A percentile compares a stretch with the other conserved stretches of the same genome.
These are phyloP conservation scores for Candida methanosorbosa DNA, from an alignment of 805 yeast species.

Conservation along the genomic window DNA sequence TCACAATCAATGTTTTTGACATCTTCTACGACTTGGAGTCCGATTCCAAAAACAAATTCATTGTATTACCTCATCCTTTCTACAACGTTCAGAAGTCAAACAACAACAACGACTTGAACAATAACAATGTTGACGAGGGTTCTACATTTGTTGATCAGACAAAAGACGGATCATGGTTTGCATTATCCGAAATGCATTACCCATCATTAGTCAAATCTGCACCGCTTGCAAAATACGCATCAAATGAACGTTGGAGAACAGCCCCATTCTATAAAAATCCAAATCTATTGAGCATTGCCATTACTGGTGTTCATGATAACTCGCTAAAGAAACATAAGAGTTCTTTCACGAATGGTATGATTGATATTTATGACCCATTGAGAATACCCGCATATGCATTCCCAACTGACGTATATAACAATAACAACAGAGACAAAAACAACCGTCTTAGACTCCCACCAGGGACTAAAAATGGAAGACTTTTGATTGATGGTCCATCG, in stretches of 20 bases:
- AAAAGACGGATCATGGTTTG: constrained; percentile 68
- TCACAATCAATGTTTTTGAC: constrained; percentile 76
- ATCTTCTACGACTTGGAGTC: constrained; percentile 31
- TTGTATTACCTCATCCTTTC: constrained; percentile 65
- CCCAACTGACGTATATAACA: constrained; percentile 12
- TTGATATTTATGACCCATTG: constrained; percentile 13
- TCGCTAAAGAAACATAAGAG: constrained; percentile 8
- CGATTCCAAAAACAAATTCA: constrained; percentile 24
- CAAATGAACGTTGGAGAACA: constrained; percentile 33
- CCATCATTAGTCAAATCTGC: constrained; percentile 81
- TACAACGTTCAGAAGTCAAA: constrained; percentile 12
- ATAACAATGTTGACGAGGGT: too few species aligned
- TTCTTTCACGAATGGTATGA: constrained; percentile 2
- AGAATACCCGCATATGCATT: constrained; percentile 14
- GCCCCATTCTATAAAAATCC: constrained; percentile 28
- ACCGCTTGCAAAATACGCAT: constrained; percentile 58
- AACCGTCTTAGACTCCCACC: not conserved
- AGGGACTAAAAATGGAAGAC: constrained; percentile 2
- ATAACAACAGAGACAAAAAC: constrained; percentile 3
- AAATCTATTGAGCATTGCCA: constrained; percentile 30
- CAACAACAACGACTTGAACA: too few species aligned
- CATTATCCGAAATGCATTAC: constrained; percentile 67
- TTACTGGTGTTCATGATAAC: constrained; percentile 42
- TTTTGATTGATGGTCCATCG: constrained; percentile 13
- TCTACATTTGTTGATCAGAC: constrained; percentile 66